Evolutionary conservation across 2,329 filamentous ascomycete species (phyloP).

Genomic region (Sclerotinia trifoliorum): DNA sequence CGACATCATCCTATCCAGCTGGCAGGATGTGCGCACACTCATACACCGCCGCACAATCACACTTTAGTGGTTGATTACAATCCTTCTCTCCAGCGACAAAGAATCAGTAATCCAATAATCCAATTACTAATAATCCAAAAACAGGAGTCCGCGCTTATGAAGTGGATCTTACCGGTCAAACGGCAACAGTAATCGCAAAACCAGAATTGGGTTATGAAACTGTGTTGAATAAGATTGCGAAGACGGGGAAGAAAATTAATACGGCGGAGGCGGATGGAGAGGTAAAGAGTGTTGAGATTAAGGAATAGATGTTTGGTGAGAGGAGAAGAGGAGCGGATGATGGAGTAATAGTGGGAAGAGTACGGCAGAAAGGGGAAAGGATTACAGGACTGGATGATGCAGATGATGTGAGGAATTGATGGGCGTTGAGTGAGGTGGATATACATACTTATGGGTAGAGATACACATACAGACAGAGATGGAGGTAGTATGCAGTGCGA

Average conservation of each 20-base stretch:
- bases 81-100: neutral
- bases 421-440: no score
- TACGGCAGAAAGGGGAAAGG: no score
- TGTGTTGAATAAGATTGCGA: slow-evolving; percentile 84
- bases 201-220: slow-evolving; percentile 71
- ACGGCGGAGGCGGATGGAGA: slow-evolving; percentile 69
- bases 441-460: neutral
- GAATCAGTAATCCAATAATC: neutral
- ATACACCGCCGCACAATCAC: no score
- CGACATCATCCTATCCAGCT: no score
- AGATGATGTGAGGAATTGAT: no score
- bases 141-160: slow-evolving; percentile 83
- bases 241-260: slow-evolving; percentile 92
- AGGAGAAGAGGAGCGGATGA: neutral
- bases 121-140: neutral
- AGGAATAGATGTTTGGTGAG: slow-evolving; percentile 35
- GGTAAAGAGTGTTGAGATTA: slow-evolving; percentile 50
- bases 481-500: neutral
- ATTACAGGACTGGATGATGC: neutral
- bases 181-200: slow-evolving; percentile 72
- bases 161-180: slow-evolving; percentile 83
- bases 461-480: neutral
- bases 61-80: no score
- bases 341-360: no score
- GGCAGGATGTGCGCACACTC: no score